These are phyloP conservation scores for Chalara sp. DNA, from an alignment of 2,329 filamentous ascomycete genomes.

Conservation along the genomic window DNA sequence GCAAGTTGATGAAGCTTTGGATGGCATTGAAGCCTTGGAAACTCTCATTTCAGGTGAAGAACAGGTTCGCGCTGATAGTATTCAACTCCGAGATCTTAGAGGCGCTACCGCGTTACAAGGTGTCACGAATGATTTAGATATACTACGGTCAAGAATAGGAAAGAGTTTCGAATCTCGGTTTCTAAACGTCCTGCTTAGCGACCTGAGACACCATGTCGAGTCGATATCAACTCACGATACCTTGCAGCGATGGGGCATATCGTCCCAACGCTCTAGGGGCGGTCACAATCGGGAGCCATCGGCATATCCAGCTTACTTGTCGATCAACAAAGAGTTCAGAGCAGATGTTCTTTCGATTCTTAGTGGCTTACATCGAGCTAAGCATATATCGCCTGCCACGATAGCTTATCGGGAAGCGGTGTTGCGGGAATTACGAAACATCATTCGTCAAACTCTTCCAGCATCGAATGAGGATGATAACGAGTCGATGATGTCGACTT, in stretches of 20 bases:
- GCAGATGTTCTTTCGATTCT: constrained; percentile 64
- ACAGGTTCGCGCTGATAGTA: constrained; percentile 14
- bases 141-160: constrained; percentile 74
- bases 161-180: constrained; percentile 81
- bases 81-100: constrained; percentile 59
- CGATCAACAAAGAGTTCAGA: constrained; percentile 64
- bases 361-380: constrained; percentile 72
- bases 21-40: constrained; percentile 72
- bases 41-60: constrained; percentile 70
- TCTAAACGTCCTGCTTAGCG: constrained; percentile 67
- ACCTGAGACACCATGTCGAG: constrained; percentile 75
- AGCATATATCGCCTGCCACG: constrained; percentile 75
- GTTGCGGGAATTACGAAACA: constrained; percentile 74
- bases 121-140: constrained; percentile 68
- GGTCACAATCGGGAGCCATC: constrained; percentile 60
- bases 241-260: constrained; percentile 75
- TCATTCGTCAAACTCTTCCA: constrained; percentile 80
- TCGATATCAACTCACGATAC: constrained; percentile 66
- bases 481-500: constrained; percentile 80
- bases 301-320: constrained; percentile 71
- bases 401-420: constrained; percentile 77
- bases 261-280: constrained; percentile 66
- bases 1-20: constrained; percentile 74
- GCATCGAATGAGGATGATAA: constrained; percentile 93
- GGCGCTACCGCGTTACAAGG: constrained; percentile 73